These are phyloP conservation scores for Rubroboletus pulcherrimus DNA, from an alignment of 768 basidiomycete species.

Conservation along the genomic window DNA sequence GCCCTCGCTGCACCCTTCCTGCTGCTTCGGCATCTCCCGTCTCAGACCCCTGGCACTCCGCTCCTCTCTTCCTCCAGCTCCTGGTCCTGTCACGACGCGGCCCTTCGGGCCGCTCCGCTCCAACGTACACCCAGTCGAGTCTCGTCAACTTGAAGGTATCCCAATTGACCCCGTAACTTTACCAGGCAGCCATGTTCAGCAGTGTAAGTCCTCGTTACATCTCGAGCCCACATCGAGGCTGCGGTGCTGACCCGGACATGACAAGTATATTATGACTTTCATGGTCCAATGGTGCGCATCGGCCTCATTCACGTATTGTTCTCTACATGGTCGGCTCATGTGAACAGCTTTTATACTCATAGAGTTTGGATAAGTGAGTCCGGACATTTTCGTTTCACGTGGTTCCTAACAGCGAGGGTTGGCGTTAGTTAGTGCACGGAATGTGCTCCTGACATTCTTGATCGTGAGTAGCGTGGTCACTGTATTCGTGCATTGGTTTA, in stretches of 20 bases:
- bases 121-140: neutral
- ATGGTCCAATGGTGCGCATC: conserved; percentile 11
- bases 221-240: no score
- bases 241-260: neutral
- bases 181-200: neutral
- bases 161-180: neutral
- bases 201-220: neutral
- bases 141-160: neutral
- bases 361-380: conserved; percentile 14
- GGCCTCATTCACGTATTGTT: neutral
- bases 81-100: no score
- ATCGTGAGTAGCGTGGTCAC: neutral
- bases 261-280: conserved; percentile 1
- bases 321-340: neutral
- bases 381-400: neutral
- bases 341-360: conserved; percentile 8
- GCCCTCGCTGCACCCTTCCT: no score
- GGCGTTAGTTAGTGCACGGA: conserved; percentile 4
- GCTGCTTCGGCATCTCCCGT: no score
- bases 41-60: no score
- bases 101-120: no score
- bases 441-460: neutral
- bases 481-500: neutral
- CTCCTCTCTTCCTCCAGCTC: no score
- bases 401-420: neutral